Base-by-base conservation (phyloP, 345 rosid genomes). In the Jatropha curcas region DNA sequence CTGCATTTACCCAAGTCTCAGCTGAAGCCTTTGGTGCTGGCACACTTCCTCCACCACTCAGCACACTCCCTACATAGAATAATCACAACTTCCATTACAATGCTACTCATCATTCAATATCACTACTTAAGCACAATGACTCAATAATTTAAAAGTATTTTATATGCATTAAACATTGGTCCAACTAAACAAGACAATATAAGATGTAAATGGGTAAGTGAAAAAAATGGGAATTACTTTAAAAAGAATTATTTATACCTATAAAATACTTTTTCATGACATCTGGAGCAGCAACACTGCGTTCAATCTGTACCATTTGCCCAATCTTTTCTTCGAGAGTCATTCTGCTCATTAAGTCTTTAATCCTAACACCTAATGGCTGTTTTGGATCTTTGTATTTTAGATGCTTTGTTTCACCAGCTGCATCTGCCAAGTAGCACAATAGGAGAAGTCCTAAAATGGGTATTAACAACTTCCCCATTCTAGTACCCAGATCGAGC, bases 241-340 rank as follows among this genome's bases (percentile, higher is more conserved):
- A 10, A 11, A 17, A 53, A 5, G 8, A 53, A 3, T 19, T 19
- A 41, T 22, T n/a, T 16, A 3, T 76, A 74, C 89, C 91, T 25
- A 88, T 84, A 52, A 74, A 76, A 66, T 79, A 71, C 1, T 86
- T 61, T 66, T 22, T 67, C 73, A 88, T 74, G 71, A 86, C 71
- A 59, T 88, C 69, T 16, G 85, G 65, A 33, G 85, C 79, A 34
- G 84, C 88, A 34, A 65, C 62, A 28, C 4, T 48, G 17, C 89
- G 86, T 52, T 88, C 88, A 12, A 88, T 65, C 75, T 88, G 88
- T 53, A 73, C 45, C 89, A 86, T 88, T 67, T 88, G 89, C 19
- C 89, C 89, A 52, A 88, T 81, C 75, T 88, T 88, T 73, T 86
- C 91, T 59, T 60, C 71, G 5, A 84, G 22, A 1, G 84, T 86